Evolutionary conservation across 106 monocot species (phyloP).

Genomic region (Acorus gramineus): DNA sequence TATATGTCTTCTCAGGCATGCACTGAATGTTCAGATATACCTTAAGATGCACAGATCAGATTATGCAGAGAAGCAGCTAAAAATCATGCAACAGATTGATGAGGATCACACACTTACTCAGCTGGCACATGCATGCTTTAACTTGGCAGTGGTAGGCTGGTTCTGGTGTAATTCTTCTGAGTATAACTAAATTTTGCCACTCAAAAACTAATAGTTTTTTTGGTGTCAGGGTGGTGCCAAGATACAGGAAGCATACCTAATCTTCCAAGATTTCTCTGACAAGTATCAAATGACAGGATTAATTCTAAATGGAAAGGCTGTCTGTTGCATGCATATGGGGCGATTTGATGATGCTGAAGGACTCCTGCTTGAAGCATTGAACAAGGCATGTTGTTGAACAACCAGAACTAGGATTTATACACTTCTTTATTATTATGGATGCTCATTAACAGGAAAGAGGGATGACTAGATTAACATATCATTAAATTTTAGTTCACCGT

Average conservation of each 20-base stretch:
- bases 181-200: neutral
- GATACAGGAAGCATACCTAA: no score
- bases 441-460: no score
- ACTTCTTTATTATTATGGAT: no score
- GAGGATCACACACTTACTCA: no score
- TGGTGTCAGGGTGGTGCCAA: conserved; percentile 19
- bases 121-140: no score
- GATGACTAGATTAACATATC: no score
- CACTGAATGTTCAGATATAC: no score
- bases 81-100: no score
- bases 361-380: conserved; percentile 78
- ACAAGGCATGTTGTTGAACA: conserved; percentile 41
- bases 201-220: conserved; percentile 2
- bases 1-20: conserved; percentile 48
- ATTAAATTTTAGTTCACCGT: no score
- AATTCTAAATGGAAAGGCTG: conserved; percentile 91
- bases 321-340: conserved; percentile 97
- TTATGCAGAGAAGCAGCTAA: conserved; percentile 10
- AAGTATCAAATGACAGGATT: conserved; percentile 82
- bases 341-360: conserved; percentile 96
- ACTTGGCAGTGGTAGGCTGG: conserved; percentile 18
- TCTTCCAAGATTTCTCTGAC: conserved; percentile 69
- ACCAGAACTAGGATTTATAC: neutral
- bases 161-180: neutral
- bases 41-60: no score